Percentiles rank a stretch among this genome's conserved stretches.
Evolutionary conservation across 73 alveolate species (phyloP).

Genomic region (Paramecium primaurelia): DNA sequence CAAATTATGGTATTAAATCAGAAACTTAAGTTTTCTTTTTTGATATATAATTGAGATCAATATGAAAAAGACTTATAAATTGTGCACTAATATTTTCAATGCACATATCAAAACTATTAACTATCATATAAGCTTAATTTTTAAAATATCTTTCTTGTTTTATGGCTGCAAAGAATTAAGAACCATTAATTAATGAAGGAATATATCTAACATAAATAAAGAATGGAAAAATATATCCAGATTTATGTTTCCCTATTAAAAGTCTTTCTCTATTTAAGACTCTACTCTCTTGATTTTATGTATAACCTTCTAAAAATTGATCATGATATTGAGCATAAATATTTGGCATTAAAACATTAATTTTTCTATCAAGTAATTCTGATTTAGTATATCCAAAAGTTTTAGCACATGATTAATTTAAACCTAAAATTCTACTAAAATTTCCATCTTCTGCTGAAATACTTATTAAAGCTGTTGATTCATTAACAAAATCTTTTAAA

Average conservation of each 20-base stretch:
- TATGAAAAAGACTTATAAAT: constrained; percentile 32
- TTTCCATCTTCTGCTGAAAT: constrained; percentile 57
- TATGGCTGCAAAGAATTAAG: constrained; percentile 42
- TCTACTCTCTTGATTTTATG: constrained; percentile 36
- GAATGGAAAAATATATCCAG: constrained; percentile 47
- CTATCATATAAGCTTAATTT: constrained; percentile 39
- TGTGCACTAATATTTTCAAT: constrained; percentile 27
- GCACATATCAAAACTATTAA: neutral
- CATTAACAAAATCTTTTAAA: constrained; percentile 45
- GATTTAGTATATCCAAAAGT: constrained; percentile 35
- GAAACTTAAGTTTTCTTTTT: constrained; percentile 17
- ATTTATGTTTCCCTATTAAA: neutral
- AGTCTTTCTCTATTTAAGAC: constrained; percentile 43
- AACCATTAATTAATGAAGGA: constrained; percentile 52
- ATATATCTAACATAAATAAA: constrained; percentile 47
- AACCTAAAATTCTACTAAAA: neutral
- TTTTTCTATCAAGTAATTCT: constrained; percentile 43
- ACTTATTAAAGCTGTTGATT: constrained; percentile 51
- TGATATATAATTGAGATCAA: constrained; percentile 37
- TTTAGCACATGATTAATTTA: neutral
- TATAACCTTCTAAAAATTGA: constrained; percentile 43
- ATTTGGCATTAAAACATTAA: constrained; percentile 54
- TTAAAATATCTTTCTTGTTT: constrained; percentile 34
- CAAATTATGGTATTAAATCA: constrained; percentile 1
- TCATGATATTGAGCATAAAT: constrained; percentile 52